phyloP scores from a whole-genome alignment of 1,284 basidiomycete genomes.

The Cutaneotrichosporon spelunceum region DNA sequence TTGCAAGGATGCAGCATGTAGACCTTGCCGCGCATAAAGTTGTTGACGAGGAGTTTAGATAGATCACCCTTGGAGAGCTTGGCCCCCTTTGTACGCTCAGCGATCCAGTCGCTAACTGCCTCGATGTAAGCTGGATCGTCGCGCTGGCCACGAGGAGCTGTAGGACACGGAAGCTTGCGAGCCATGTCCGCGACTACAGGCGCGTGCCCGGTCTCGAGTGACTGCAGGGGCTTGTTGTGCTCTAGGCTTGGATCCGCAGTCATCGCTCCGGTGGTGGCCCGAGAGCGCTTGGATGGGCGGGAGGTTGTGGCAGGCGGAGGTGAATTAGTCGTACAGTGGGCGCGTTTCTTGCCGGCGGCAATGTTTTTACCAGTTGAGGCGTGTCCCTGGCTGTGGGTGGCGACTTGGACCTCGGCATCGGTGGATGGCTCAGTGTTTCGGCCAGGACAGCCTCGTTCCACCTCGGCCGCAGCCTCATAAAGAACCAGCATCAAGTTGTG shows the following conservation, averaged over 20 bases:
- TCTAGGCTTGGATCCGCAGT: background rate
- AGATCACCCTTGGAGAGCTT: background rate
- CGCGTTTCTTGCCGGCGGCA: background rate
- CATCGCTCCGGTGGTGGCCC: background rate
- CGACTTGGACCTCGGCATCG: background rate
- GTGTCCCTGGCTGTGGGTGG: background rate
- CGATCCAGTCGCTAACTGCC: background rate
- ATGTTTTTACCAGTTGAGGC: background rate
- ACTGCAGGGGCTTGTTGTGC: background rate
- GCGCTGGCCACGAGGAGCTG: background rate
- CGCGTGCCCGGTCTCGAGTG: background rate
- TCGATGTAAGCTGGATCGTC: background rate
- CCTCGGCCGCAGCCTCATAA: background rate
- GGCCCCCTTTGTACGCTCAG: background rate
- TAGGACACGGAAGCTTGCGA: background rate
- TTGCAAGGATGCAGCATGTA: background rate
- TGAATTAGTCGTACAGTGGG: background rate
- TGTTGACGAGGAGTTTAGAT: background rate
- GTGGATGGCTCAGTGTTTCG: background rate
- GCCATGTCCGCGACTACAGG: background rate
- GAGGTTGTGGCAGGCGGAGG: background rate
- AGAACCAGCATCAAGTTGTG: background rate
- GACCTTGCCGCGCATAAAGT: background rate
- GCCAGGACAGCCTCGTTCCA: background rate
- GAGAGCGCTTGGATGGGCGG: background rate